Evolutionary conservation across 2,329 filamentous ascomycete species (phyloP).

Genomic region (Diaporthe velutina): DNA sequence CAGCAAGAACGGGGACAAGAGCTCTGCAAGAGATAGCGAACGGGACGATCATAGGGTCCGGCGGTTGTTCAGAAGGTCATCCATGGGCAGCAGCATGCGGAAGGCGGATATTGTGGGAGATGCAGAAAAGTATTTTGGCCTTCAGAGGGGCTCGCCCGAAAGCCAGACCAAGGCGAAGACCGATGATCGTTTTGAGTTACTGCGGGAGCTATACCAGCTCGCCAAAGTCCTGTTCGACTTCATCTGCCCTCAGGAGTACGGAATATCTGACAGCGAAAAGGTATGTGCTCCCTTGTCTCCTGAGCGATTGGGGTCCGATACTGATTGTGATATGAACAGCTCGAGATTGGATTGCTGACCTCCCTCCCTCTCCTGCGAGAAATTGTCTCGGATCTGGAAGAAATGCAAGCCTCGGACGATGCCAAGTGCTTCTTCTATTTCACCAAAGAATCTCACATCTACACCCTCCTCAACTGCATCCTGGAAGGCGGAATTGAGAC

Average conservation of each 20-base stretch:
- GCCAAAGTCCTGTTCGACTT: constrained; percentile 98
- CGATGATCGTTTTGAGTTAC: constrained; percentile 86
- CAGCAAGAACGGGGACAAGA: constrained; percentile 49
- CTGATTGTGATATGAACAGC: constrained; percentile 50
- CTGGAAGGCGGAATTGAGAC: constrained; percentile 96
- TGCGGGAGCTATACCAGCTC: constrained; percentile 92
- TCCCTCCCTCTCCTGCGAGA: constrained; percentile 94
- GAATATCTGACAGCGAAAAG: constrained; percentile 94
- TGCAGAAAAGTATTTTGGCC: constrained; percentile 86
- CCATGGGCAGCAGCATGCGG: constrained; percentile 68
- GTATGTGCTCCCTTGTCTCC: constrained; percentile 43
- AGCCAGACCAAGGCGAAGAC: constrained; percentile 82
- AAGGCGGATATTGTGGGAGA: constrained; percentile 67
- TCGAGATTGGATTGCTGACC: constrained; percentile 97
- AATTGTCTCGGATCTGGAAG: constrained; percentile 96
- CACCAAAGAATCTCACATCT: constrained; percentile 99
- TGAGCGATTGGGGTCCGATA: not conserved
- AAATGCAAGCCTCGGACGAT: constrained; percentile 94
- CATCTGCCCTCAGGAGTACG: constrained; percentile 98
- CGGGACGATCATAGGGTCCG: constrained; percentile 54
- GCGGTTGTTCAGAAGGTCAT: constrained; percentile 71
- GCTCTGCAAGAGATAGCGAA: constrained; percentile 57
- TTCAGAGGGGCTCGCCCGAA: constrained; percentile 78
- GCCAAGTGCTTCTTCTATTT: constrained; percentile 99
- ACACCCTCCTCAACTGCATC: constrained; percentile 97